Conservation (phyloP, 2,329 filamentous ascomycete species). For the Monilinia vaccinii-corymbosi region DNA sequence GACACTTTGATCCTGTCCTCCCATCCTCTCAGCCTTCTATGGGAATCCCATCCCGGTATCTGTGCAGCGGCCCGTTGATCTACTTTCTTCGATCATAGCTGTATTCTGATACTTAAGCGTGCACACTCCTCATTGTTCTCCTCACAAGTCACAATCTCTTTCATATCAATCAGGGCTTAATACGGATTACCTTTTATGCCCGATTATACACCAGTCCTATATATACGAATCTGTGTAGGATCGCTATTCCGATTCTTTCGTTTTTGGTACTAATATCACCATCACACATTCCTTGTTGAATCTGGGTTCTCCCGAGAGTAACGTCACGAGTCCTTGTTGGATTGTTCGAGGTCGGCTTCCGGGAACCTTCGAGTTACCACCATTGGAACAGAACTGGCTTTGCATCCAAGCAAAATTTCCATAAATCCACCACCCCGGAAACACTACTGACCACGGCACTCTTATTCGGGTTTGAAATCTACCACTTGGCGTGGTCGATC, state of each 20-base stretch:
- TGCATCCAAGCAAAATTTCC: background rate
- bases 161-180: background rate
- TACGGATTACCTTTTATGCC: background rate
- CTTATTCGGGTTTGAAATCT: background rate
- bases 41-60: constrained; percentile 1
- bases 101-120: constrained; percentile 2
- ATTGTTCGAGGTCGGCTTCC: background rate
- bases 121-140: background rate
- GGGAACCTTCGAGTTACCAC: background rate
- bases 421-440: background rate
- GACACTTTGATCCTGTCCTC: constrained; percentile 8
- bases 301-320: background rate
- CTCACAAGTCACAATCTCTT: background rate
- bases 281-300: background rate
- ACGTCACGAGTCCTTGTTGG: background rate
- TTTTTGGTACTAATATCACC: background rate
- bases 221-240: background rate
- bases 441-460: background rate
- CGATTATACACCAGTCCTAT: background rate
- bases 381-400: background rate
- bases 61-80: constrained; percentile 12
- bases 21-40: constrained; percentile 7
- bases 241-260: background rate
- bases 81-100: background rate
- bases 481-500: background rate